Evolutionary conservation across 331 rosid species (phyloP).

Genomic region (Quercus phellos): DNA sequence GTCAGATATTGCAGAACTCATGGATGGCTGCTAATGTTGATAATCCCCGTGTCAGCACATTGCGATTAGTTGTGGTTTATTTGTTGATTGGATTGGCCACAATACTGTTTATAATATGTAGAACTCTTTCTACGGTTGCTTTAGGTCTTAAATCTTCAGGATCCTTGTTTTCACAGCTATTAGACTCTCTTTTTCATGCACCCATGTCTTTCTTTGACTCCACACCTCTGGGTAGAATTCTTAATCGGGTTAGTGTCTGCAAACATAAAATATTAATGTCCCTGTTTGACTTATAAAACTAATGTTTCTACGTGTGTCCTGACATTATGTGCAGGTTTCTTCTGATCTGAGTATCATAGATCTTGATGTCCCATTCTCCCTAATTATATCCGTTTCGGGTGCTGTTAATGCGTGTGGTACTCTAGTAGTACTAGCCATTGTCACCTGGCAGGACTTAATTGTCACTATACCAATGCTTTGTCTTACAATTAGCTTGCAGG

Average conservation of each 20-base stretch:
- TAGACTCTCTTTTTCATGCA: not conserved
- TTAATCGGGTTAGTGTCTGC: conserved; percentile 62
- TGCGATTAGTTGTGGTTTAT: conserved; percentile 55
- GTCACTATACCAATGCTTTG: conserved; percentile 62
- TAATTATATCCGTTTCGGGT: conserved; percentile 43
- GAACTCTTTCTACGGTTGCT: conserved; percentile 43
- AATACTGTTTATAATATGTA: conserved; percentile 31
- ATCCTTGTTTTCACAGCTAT: conserved; percentile 50
- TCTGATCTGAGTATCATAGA: conserved; percentile 74
- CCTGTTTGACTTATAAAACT: not conserved
- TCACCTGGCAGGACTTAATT: conserved; percentile 83
- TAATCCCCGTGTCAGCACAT: conserved; percentile 44
- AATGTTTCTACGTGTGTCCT: conserved; percentile 5
- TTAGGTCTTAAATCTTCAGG: conserved; percentile 62
- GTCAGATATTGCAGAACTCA: conserved; percentile 59
- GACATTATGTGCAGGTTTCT: conserved; percentile 46
- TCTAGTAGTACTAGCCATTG: conserved; percentile 65
- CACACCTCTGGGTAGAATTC: conserved; percentile 83
- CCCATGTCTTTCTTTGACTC: conserved; percentile 89
- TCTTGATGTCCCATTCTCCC: conserved; percentile 53
- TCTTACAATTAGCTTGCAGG: conserved; percentile 63
- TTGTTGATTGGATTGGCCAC: conserved; percentile 56
- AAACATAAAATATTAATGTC: not conserved
- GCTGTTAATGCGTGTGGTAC: conserved; percentile 39
- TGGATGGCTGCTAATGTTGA: conserved; percentile 88